A percentile compares a stretch with the other conserved stretches of the same genome.
Evolutionary conservation across 1,284 basidiomycete genomes (phyloP).

Genomic region (Anthracocystis panici-leucophaei): DNA sequence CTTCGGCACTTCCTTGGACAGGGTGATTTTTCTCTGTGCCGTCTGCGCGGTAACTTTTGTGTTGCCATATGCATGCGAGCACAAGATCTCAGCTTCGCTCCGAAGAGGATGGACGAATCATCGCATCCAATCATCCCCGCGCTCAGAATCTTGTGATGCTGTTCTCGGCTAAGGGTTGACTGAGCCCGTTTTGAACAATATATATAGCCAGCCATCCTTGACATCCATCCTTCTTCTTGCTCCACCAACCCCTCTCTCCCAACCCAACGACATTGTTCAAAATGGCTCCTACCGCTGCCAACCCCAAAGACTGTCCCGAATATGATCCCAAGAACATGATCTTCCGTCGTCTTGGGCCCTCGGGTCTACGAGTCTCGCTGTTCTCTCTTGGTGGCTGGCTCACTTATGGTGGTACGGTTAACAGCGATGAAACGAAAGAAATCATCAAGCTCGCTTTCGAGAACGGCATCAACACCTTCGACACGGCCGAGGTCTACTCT

Average conservation of each 20-base stretch:
- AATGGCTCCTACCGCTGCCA: constrained; percentile 54
- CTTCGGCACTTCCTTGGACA: too few species aligned
- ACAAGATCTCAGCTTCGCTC: constrained; percentile 3
- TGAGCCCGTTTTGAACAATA: constrained; percentile 2
- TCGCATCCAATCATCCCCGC: too few species aligned
- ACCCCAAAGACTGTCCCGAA: constrained; percentile 52
- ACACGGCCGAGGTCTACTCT: constrained; percentile 78
- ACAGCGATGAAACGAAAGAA: constrained; percentile 48
- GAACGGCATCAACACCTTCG: constrained; percentile 77
- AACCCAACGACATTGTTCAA: not conserved
- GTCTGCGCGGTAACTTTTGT: too few species aligned
- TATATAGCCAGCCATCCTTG: not conserved
- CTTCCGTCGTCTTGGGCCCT: constrained; percentile 57
- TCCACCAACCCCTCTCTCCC: not conserved
- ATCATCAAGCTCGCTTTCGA: constrained; percentile 59
- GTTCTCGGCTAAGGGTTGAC: not conserved
- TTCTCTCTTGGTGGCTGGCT: constrained; percentile 60
- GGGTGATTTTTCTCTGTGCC: too few species aligned
- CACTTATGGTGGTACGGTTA: constrained; percentile 55
- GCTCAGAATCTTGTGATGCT: not conserved
- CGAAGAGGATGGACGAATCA: not conserved
- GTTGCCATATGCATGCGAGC: too few species aligned
- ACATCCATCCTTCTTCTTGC: not conserved
- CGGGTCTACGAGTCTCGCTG: constrained; percentile 57
- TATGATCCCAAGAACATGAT: constrained; percentile 64